These are phyloP conservation scores for Achlya hypogyna DNA, from an alignment of 352 stramenopile genomes.

Conservation along the genomic window DNA sequence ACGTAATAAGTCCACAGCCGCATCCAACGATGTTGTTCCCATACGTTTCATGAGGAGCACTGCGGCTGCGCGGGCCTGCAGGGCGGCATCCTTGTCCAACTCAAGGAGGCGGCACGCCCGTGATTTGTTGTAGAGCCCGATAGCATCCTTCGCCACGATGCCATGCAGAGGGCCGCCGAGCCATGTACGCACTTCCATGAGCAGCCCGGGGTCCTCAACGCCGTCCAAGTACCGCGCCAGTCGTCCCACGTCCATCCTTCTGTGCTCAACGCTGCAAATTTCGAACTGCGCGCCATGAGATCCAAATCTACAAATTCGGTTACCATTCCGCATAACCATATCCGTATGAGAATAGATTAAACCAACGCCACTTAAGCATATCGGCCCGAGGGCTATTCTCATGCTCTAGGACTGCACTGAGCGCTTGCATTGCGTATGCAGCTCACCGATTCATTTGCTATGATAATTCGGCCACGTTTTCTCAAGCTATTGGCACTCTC, in stretches of 20 bases:
- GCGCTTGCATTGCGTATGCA: too few species aligned
- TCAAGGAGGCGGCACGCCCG: background rate
- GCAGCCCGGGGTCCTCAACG: background rate
- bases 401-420: too few species aligned
- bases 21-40: background rate
- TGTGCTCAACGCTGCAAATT: background rate
- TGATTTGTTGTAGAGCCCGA: conserved; percentile 7
- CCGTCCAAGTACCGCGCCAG: background rate
- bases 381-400: too few species aligned
- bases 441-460: too few species aligned
- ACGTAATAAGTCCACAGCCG: background rate
- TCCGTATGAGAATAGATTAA: too few species aligned
- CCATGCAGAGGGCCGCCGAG: background rate
- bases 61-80: background rate
- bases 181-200: background rate
- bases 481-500: too few species aligned
- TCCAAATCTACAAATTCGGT: background rate
- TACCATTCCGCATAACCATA: background rate
- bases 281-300: background rate
- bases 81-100: background rate
- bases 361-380: too few species aligned
- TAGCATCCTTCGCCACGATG: background rate
- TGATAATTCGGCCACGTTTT: too few species aligned
- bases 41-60: conserved; percentile 6
- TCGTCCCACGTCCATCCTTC: background rate